Conservation (phyloP, 2,329 filamentous ascomycete genomes). For the Cadophora luteo-olivacea region DNA sequence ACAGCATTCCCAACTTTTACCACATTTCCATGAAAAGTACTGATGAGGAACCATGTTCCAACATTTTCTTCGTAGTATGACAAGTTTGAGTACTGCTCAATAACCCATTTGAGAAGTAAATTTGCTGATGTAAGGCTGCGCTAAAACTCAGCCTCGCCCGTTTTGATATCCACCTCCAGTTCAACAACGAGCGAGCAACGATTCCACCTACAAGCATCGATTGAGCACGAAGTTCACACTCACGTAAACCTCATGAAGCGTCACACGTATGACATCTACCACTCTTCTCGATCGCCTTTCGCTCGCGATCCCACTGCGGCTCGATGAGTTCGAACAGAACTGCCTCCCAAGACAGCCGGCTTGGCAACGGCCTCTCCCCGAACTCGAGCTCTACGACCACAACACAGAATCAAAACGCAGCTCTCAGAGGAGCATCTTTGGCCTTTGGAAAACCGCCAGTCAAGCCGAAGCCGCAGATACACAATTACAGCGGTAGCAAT, state of each 20-base stretch:
- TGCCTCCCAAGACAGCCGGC: constrained; percentile 26
- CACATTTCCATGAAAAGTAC: not conserved
- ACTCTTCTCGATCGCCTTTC: constrained; percentile 31
- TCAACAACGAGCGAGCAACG: not conserved
- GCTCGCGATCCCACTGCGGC: constrained; percentile 32
- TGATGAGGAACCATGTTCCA: too few relatives aligned
- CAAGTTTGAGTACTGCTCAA: not conserved
- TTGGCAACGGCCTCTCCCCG: constrained; percentile 30
- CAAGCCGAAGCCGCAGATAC: constrained; percentile 47
- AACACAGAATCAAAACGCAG: constrained; percentile 49
- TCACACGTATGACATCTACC: constrained; percentile 28
- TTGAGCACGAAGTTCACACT: not conserved
- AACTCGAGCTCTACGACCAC: constrained; percentile 12
- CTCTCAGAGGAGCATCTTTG: constrained; percentile 54
- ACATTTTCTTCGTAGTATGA: too few relatives aligned
- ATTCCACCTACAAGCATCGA: constrained; percentile 21
- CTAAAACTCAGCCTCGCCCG: constrained; percentile 13
- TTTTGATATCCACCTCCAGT: constrained; percentile 2
- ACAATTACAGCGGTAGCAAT: constrained; percentile 50
- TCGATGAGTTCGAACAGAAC: constrained; percentile 32
- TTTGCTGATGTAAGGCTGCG: constrained; percentile 7
- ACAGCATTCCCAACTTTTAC: not conserved
- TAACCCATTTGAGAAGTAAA: not conserved
- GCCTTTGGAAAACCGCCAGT: constrained; percentile 54
- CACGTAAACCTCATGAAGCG: constrained; percentile 27